Evolutionary conservation across 305 asterid genomes (phyloP), one percentile per base, ranked within the genome.

Genomic region (Fraxinus platypoda): DNA sequence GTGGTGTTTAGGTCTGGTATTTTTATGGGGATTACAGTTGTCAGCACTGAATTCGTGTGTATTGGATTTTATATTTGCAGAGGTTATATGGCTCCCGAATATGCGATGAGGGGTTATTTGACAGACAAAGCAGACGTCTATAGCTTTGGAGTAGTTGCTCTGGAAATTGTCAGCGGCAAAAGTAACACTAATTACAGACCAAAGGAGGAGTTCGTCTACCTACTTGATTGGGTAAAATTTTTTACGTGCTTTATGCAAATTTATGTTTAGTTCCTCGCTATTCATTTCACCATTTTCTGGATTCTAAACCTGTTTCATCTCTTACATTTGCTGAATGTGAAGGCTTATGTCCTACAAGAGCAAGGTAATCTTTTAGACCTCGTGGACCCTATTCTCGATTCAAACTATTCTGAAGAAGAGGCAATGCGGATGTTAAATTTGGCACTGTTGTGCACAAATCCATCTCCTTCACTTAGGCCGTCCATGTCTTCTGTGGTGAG

Each of bases 31-130:
- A 15, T 13, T 46, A 13, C 57, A 13, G 57, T 46, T 13, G 57
- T 46, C 57, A 46, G 19, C 57, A 46, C 19, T 46, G 57, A 46
- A 46, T 13, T 46, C 13, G 57, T 46, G 57, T 12, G 5, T 46
- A 4, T 41, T 41, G 64, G 64, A 13, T 74, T 76, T 41, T 33
- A 57, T 64, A 31, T 72, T 83, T 84, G 13, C 89, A 95, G 98
- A 78, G 98, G 98, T 74, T 95, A 95, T 77, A 95, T 95, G 98
- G 98, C 97, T 76, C 98, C 98, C 3, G 98, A 95, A 85, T 95
- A 93, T 54, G 98, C 98, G 0, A 93, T 92, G 98, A 89, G 97
- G 81, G 98, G 98, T 34, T 92, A 93, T 66, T 87, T 95, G 81
- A 95, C 98, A 8, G 97, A 95, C 87, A 95, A 95, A 91, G 98